Evolutionary conservation across 1,139 yeast genomes (phyloP), one percentile per base, ranked within the genome.

Genomic region (Yamadazyma sp.): DNA sequence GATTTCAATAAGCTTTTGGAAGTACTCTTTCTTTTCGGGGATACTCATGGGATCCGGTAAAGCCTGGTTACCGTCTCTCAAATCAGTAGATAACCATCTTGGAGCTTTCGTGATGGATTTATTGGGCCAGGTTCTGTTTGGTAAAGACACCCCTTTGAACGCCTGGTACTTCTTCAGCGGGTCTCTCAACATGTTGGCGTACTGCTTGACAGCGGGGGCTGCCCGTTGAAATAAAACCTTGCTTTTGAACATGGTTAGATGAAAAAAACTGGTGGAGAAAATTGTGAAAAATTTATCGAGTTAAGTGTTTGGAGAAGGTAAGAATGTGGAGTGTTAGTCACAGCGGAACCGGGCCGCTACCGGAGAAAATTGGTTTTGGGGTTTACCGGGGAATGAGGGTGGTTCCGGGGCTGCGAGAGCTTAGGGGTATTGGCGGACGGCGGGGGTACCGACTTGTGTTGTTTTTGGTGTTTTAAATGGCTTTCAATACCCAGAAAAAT

Each of bases 31-130:
- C 68, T 92, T 92, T 62, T 92, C 96, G 28, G 75, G 86, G 26
- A 89, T 79, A 22, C 88, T 76, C 97, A 92, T 92, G 38, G 97
- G 97, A 64, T 92, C 97, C 8, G 97, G 97, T 50, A 92, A 75
- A 9, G 97, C 86, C 67, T 92, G 97, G 69, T 92, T 92, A 41
- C 98, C 98, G 60, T 92, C 98, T 62, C 97, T 78, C 53, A 92
- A 76, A 61, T 92, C 97, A 2, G 97, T 92, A 7, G 96, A 86
- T 39, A 92, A 76, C 97, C 97, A 92, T 61, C 97, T 76, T 41
- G 98, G 97, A 3, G 97, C 85, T 59, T 82, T 82, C 37, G 78
- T 77, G 50, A 92, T 73, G 28, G 80, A 67, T 39, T 78, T 80
- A 44, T 76, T 66, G 9, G 98, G 98, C 98, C 98, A 92, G 47